phyloP scores from a whole-genome alignment of 2,329 filamentous ascomycete species.

The Xylaria sp. region DNA sequence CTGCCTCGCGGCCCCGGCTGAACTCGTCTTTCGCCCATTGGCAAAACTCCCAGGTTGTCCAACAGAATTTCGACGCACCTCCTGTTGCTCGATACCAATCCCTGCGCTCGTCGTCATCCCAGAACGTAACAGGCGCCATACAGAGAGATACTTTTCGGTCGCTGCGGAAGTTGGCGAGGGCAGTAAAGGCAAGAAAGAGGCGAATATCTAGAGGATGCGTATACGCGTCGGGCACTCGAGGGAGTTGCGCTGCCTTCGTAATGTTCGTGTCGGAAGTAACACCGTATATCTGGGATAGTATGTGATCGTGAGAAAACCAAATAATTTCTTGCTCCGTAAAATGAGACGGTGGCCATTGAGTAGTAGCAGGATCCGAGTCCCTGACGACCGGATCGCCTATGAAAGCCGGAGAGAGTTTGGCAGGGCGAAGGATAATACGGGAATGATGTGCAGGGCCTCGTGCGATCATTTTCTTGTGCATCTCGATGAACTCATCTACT shows the following conservation, averaged over 20 bases:
- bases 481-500: constrained; percentile 16
- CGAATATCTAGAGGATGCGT: constrained; percentile 25
- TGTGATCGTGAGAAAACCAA: constrained; percentile 19
- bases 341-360: constrained; percentile 11
- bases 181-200: constrained; percentile 17
- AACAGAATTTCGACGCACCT: constrained; percentile 21
- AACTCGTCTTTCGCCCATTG: constrained; percentile 26
- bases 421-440: background rate
- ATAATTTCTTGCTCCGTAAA: constrained; percentile 24
- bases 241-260: background rate
- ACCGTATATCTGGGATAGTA: constrained; percentile 18
- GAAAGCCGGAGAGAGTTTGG: background rate
- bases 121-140: constrained; percentile 20
- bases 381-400: too few species aligned
- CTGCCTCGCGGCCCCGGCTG: constrained; percentile 9
- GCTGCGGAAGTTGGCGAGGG: background rate
- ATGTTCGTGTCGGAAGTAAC: background rate
- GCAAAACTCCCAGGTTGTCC: constrained; percentile 27
- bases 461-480: background rate
- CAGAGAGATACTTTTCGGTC: constrained; percentile 12
- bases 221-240: constrained; percentile 11
- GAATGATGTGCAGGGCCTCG: background rate
- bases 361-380: background rate
- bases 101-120: constrained; percentile 26
- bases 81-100: constrained; percentile 20